Conservation (phyloP, 2,329 filamentous ascomycete species). For the Pseudocercospora eumusae region DNA sequence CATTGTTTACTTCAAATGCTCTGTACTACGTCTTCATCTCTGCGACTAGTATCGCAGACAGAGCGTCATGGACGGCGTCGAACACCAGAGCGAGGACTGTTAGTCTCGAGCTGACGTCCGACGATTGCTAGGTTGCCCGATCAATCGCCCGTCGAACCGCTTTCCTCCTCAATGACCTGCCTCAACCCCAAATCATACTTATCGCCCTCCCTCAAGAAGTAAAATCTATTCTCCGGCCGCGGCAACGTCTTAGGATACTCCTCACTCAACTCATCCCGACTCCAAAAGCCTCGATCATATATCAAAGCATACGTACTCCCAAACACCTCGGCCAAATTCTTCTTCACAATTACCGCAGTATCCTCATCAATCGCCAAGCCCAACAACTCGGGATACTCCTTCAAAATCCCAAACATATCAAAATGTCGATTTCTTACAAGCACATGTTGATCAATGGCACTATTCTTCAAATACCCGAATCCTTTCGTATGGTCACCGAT, state of each 20-base stretch:
- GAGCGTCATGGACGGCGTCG: not conserved
- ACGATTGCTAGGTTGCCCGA: not conserved
- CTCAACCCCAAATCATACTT: slow-evolving; percentile 27
- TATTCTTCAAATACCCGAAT: slow-evolving; percentile 30
- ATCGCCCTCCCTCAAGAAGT: slow-evolving; percentile 27
- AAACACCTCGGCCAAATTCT: slow-evolving; percentile 27
- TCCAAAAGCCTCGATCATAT: slow-evolving; percentile 28
- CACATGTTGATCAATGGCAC: slow-evolving; percentile 31
- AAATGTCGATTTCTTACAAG: slow-evolving; percentile 30
- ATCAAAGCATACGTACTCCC: slow-evolving; percentile 28
- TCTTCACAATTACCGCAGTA: slow-evolving; percentile 28
- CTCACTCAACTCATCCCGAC: slow-evolving; percentile 12
- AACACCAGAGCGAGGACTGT: not conserved
- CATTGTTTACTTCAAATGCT: not conserved
- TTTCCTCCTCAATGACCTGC: slow-evolving; percentile 20
- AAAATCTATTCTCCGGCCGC: slow-evolving; percentile 23
- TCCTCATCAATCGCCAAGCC: slow-evolving; percentile 30
- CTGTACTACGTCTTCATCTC: not conserved
- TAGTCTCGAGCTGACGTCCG: not conserved
- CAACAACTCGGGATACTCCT: slow-evolving; percentile 26
- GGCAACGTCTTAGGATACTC: slow-evolving; percentile 28
- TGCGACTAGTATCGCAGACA: not conserved
- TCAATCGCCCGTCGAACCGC: not conserved
- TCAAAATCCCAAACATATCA: slow-evolving; percentile 27
- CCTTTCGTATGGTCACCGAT: slow-evolving; percentile 30